Percentiles rank a stretch among this genome's conserved stretches.
Conservation (phyloP, 2,329 filamentous ascomycete species). For the Diaporthe sp. region DNA sequence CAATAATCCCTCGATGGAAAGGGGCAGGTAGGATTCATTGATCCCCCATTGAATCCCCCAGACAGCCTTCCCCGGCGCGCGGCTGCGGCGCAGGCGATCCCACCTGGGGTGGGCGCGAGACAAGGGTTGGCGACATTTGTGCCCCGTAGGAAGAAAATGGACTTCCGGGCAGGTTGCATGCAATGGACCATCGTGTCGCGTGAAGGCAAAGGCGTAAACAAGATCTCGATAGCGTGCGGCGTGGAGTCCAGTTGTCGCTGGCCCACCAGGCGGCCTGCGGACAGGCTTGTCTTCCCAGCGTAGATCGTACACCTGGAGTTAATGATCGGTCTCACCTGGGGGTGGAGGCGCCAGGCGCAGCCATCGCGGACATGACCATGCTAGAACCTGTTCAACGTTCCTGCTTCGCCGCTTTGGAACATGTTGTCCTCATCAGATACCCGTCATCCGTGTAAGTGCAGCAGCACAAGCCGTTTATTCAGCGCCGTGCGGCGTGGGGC, state of each 20-base stretch:
- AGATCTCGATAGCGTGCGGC: constrained; percentile 3
- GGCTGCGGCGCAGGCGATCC: constrained; percentile 23
- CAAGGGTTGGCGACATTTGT: background rate
- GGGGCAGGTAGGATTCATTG: constrained; percentile 7
- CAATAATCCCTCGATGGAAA: background rate
- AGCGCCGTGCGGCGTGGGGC: background rate
- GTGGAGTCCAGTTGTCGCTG: background rate
- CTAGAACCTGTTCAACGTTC: background rate
- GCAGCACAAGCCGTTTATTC: background rate
- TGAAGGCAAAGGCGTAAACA: background rate
- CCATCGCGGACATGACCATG: background rate
- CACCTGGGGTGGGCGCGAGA: background rate
- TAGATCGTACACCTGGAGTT: background rate
- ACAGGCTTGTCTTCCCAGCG: background rate
- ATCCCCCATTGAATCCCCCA: background rate
- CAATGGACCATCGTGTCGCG: background rate
- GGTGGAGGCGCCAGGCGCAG: background rate
- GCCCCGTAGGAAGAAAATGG: background rate
- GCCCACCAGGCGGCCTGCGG: background rate
- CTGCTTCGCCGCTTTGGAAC: background rate
- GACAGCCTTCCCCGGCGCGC: background rate
- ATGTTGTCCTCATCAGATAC: background rate
- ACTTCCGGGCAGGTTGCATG: background rate
- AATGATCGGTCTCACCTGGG: background rate
- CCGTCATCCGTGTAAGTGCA: background rate